Evolutionary conservation across 495 filamentous ascomycete species (phyloP).

Genomic region (Durotheca rogersii): DNA sequence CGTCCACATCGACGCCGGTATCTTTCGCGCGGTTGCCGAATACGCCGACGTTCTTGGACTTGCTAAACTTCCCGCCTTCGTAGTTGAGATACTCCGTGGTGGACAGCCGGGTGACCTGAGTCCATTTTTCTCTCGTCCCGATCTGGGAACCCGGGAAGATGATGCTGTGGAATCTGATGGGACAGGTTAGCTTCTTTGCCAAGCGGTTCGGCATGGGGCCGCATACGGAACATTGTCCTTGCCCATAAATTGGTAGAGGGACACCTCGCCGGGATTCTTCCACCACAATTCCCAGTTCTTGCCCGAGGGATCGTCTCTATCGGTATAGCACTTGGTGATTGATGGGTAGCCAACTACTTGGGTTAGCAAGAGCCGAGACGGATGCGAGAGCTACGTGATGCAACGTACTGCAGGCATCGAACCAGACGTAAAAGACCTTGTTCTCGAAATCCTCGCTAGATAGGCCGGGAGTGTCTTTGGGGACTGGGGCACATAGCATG

Average conservation of each 20-base stretch:
- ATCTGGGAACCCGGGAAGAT: constrained; percentile 89
- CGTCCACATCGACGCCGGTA: constrained; percentile 80
- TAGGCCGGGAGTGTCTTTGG: constrained; percentile 43
- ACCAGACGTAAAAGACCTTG: constrained; percentile 97
- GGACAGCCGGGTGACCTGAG: constrained; percentile 82
- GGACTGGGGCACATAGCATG: constrained; percentile 21
- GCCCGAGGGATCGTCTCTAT: constrained; percentile 34
- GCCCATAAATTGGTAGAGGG: constrained; percentile 96
- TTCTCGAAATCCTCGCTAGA: constrained; percentile 66
- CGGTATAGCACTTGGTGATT: constrained; percentile 90
- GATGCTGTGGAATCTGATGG: constrained; percentile 46
- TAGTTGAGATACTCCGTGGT: constrained; percentile 97
- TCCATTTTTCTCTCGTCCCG: constrained; percentile 84
- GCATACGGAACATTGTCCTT: constrained; percentile 97
- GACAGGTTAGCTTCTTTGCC: constrained; percentile 6
- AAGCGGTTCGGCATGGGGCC: constrained; percentile 34
- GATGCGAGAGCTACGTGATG: not conserved
- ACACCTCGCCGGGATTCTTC: constrained; percentile 83
- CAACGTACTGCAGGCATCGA: constrained; percentile 76
- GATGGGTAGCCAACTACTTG: constrained; percentile 76
- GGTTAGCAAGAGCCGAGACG: constrained; percentile 3
- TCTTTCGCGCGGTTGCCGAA: constrained; percentile 88
- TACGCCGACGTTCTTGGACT: constrained; percentile 84
- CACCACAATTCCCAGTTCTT: constrained; percentile 92
- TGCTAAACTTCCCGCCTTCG: constrained; percentile 93